Conservation (phyloP, 2,329 filamentous ascomycete species). For the Elsinoe batatas region DNA sequence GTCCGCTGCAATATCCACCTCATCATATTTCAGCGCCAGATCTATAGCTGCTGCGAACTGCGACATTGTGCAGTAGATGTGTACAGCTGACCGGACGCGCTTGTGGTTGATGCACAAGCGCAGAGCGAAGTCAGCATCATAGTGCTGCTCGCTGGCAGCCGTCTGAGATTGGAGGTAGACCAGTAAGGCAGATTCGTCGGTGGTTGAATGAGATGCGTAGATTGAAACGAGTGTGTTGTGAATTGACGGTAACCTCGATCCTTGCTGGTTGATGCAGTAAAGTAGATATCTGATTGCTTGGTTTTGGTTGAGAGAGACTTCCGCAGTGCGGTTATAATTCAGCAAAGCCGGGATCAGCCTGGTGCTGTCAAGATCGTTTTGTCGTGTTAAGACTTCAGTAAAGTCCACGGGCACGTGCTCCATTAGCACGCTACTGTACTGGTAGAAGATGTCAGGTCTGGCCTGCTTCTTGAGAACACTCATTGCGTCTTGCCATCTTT, state of each 20-base stretch:
- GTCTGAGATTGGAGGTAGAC: constrained; percentile 86
- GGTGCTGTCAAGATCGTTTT: constrained; percentile 71
- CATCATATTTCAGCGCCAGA: constrained; percentile 77
- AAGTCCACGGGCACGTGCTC: constrained; percentile 72
- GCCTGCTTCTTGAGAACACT: constrained; percentile 87
- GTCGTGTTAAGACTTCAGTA: constrained; percentile 92
- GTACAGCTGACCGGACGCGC: constrained; percentile 85
- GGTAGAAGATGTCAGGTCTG: constrained; percentile 87
- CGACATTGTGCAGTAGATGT: constrained; percentile 95
- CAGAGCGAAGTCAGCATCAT: constrained; percentile 92
- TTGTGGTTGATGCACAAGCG: constrained; percentile 91
- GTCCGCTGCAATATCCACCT: constrained; percentile 78
- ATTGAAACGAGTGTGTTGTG: constrained; percentile 97
- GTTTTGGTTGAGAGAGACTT: constrained; percentile 58
- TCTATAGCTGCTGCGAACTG: constrained; percentile 91
- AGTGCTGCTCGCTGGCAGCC: constrained; percentile 60
- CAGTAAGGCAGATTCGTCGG: constrained; percentile 75
- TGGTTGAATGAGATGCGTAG: constrained; percentile 75
- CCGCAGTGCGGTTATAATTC: constrained; percentile 74
- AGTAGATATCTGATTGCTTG: constrained; percentile 91
- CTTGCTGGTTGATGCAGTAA: constrained; percentile 80
- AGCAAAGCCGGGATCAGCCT: constrained; percentile 87
- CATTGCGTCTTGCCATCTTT: constrained; percentile 81
- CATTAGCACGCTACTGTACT: constrained; percentile 95
- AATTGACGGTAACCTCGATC: constrained; percentile 72